Evolutionary conservation across 805 yeast genomes (phyloP).

Genomic region (Lipomyces anomalus): DNA sequence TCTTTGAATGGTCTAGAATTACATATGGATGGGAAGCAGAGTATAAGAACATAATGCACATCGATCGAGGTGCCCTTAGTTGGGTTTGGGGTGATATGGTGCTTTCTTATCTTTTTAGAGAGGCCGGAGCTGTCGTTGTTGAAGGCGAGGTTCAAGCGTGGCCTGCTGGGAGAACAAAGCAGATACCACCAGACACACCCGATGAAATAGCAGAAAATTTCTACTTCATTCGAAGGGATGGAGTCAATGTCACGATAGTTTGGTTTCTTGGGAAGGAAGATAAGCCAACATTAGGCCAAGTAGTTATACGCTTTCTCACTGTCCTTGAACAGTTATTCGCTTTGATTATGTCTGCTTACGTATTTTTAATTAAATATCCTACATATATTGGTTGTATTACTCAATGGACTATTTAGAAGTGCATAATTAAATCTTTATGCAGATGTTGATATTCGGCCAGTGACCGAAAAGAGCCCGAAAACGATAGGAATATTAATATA

Average conservation of each 20-base stretch:
- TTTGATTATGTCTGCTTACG: too few species aligned
- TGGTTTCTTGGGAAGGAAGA: too few species aligned
- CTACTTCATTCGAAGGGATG: too few species aligned
- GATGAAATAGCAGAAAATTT: too few species aligned
- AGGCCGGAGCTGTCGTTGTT: conserved; percentile 12
- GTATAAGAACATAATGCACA: conserved; percentile 8
- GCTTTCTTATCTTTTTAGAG: conserved; percentile 16
- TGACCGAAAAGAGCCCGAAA: conserved; percentile 29
- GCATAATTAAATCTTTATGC: too few species aligned
- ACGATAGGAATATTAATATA: conserved; percentile 66
- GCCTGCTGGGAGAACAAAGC: neutral
- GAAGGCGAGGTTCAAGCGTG: neutral
- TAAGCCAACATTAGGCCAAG: too few species aligned
- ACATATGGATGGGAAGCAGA: conserved; percentile 2
- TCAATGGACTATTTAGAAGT: too few species aligned
- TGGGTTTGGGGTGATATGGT: conserved; percentile 15
- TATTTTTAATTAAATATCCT: too few species aligned
- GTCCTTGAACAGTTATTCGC: too few species aligned
- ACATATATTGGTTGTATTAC: too few species aligned
- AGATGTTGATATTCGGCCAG: conserved; percentile 11
- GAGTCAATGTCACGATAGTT: too few species aligned
- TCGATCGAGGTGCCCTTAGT: conserved; percentile 5
- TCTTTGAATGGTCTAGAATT: conserved; percentile 12
- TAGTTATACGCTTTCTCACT: too few species aligned
- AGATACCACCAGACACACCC: neutral